Evolutionary conservation across 371 early-diverging fungal genomes (phyloP).

Genomic region (Mortierella sp.): DNA sequence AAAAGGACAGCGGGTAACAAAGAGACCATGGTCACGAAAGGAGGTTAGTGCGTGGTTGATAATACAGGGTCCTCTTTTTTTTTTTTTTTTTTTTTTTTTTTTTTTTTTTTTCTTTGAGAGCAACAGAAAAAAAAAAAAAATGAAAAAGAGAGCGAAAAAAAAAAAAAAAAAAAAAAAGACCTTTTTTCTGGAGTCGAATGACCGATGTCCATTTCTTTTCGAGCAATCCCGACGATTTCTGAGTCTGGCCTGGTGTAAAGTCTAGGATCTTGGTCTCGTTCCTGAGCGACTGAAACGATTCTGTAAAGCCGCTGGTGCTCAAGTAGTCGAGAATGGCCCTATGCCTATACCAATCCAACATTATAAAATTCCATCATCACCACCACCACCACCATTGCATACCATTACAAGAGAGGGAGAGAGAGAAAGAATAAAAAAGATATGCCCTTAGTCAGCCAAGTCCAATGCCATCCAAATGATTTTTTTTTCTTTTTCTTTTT

Average conservation of each 20-base stretch:
- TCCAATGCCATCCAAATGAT: background rate
- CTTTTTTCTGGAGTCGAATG: conserved; percentile 91
- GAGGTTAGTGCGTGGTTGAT: no score
- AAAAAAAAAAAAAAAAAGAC: no score
- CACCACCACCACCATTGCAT: no score
- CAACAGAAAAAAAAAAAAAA: background rate
- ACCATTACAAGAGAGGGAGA: no score
- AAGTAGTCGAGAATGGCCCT: conserved; percentile 91
- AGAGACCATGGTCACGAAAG: no score
- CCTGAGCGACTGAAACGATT: conserved; percentile 74
- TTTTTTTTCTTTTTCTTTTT: background rate
- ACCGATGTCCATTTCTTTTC: conserved; percentile 97
- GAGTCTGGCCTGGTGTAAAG: conserved; percentile 78
- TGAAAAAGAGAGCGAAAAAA: no score
- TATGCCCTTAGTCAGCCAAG: no score
- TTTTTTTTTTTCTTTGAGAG: background rate
- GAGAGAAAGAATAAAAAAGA: no score
- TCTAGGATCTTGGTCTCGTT: conserved; percentile 80
- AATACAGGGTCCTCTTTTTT: background rate
- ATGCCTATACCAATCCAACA: no score
- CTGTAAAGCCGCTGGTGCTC: conserved; percentile 73
- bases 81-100: background rate
- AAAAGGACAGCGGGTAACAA: no score
- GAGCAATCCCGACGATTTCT: conserved; percentile 84
- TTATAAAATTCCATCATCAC: no score